These are phyloP conservation scores for Leccinum subfulvum DNA, from an alignment of 1,284 basidiomycete genomes.

Conservation along the genomic window DNA sequence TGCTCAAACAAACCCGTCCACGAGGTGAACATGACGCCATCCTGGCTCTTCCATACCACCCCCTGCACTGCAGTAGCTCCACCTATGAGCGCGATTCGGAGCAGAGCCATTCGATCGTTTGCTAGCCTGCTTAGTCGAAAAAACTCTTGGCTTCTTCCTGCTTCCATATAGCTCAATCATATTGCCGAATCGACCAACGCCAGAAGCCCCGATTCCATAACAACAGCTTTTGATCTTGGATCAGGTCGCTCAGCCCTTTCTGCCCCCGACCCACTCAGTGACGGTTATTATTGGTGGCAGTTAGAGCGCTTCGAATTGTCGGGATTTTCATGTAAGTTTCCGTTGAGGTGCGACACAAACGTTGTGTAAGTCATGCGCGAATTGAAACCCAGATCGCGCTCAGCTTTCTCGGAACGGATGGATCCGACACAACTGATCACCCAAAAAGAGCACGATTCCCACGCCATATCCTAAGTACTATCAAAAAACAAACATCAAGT, in stretches of 20 bases:
- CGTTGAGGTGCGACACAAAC: neutral
- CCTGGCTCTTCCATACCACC: neutral
- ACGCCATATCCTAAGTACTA: too few species aligned
- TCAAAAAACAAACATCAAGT: constrained; percentile 4
- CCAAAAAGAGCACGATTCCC: neutral
- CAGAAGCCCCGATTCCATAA: neutral
- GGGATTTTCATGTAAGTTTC: neutral
- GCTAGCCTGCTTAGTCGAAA: neutral
- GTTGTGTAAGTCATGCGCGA: neutral
- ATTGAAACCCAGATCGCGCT: neutral
- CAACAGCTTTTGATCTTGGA: neutral
- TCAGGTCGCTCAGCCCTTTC: neutral
- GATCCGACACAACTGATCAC: neutral
- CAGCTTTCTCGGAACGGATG: neutral
- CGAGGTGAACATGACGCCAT: neutral
- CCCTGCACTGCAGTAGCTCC: neutral
- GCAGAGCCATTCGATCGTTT: neutral
- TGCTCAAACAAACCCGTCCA: neutral
- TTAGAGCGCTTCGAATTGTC: neutral
- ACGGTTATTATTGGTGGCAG: neutral
- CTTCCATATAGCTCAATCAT: neutral
- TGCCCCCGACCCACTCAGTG: neutral
- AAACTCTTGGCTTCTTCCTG: neutral
- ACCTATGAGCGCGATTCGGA: neutral
- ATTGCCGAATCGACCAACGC: neutral